Conservation (phyloP, 768 basidiomycete genomes). For the Serendipita sp. region DNA sequence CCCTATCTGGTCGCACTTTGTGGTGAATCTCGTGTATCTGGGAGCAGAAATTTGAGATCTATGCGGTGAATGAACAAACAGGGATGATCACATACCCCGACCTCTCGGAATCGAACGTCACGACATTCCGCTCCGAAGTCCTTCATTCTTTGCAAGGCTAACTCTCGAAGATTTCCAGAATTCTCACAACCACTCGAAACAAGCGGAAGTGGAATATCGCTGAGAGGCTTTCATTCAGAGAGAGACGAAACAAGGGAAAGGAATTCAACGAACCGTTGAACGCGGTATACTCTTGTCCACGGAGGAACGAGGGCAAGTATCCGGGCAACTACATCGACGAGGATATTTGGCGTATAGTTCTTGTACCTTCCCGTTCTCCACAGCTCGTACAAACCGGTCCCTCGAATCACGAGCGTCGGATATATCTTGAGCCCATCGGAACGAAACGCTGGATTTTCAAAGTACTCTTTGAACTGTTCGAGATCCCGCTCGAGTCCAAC, state of each 20-base stretch:
- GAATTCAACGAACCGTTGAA: constrained; percentile 53
- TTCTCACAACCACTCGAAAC: constrained; percentile 97
- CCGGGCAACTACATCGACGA: constrained; percentile 92
- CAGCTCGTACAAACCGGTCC: constrained; percentile 88
- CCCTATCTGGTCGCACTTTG: constrained; percentile 87
- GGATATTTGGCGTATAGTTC: constrained; percentile 97
- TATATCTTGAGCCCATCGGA: constrained; percentile 98
- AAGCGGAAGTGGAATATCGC: constrained; percentile 92
- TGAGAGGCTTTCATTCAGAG: constrained; percentile 20
- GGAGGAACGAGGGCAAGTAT: constrained; percentile 94
- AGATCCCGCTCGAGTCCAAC: constrained; percentile 94
- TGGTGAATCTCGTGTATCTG: constrained; percentile 98
- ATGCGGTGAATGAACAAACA: constrained; percentile 6
- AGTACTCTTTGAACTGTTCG: constrained; percentile 98
- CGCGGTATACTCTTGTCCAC: constrained; percentile 97
- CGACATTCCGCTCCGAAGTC: constrained; percentile 97
- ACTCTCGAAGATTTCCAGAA: constrained; percentile 88
- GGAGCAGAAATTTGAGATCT: constrained; percentile 8
- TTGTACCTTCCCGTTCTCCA: constrained; percentile 97
- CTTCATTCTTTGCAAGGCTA: constrained; percentile 95
- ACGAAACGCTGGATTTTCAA: constrained; percentile 94
- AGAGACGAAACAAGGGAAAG: neutral
- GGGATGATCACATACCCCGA: constrained; percentile 51
- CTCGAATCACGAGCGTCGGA: constrained; percentile 93
- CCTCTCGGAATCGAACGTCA: constrained; percentile 95